Evolutionary conservation across 805 yeast genomes (phyloP), one percentile per base, ranked within the genome.

Genomic region (Tetrapisispora nanseiensis): DNA sequence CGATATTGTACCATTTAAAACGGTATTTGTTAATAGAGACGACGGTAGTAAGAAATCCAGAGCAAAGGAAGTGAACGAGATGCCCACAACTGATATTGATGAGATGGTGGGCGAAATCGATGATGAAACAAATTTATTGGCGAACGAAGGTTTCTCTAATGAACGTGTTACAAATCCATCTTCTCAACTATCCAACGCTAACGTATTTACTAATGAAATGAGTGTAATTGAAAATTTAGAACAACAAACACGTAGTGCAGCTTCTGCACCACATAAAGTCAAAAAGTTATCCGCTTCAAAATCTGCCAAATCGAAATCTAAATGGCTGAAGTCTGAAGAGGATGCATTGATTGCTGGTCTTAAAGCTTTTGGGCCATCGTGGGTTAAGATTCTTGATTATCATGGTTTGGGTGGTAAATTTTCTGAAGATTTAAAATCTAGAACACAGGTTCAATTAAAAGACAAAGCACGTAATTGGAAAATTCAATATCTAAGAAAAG

Each of bases 381-480:
- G 98, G 98, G 72, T 95, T 1, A 83, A 83, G 43, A 92, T 92
- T 42, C 63, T 90, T 36, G 95, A 85, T 54, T 65, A 83, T 12
- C 84, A 82, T 59, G 98, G 98, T 2, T 83, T 95, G 5, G 97
- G 97, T 10, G 98, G 98, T 5, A 73, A 80, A 36, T 72, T 83
- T 23, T 77, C 80, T 30, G 97, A 92, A 59, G 76, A 80, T 1
- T 70, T 92, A 51, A 90, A 86, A 62, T 84, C 86, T 57, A 71
- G 98, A 57, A 80, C 83, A 3, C 95, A 87, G 55, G 85, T 90
- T n/a, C 98, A 92, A 59, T 70, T 92, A 44, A 92, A 92, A 61
- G 98, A 92, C 59, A 92, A 92, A 59, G 97, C 97, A 0, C 74
- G 97, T 51, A 92, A 92, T 58, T 83, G 95, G 86, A 92, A 92